A percentile compares a stretch with the other conserved stretches of the same genome.
Evolutionary conservation across 306 rosid species (phyloP).

Genomic region (Elaeagnus macrophylla): DNA sequence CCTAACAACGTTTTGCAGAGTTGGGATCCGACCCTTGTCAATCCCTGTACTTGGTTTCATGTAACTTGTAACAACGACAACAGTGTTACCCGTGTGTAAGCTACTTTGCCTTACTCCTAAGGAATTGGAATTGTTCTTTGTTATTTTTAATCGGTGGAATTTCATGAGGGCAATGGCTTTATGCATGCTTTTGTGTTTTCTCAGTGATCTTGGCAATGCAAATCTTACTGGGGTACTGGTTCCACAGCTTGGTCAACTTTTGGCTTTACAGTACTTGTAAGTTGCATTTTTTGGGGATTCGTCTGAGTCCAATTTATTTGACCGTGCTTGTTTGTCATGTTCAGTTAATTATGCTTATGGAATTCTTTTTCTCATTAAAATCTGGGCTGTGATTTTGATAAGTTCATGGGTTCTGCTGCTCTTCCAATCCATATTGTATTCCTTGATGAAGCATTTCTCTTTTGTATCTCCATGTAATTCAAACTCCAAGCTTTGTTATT

Average conservation of each 20-base stretch:
- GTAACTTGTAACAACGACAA: conserved; percentile 76
- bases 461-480: too few species aligned
- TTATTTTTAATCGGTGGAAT: not conserved
- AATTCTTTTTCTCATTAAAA: not conserved
- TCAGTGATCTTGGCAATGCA: conserved; percentile 98
- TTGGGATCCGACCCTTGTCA: conserved; percentile 89
- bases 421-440: too few species aligned
- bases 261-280: conserved; percentile 85
- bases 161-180: not conserved
- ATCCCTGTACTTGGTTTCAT: conserved; percentile 97
- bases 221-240: conserved; percentile 76
- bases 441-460: too few species aligned
- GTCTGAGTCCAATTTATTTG: not conserved
- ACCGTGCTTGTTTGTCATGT: not conserved
- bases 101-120: conserved; percentile 1
- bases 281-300: conserved; percentile 15
- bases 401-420: too few species aligned
- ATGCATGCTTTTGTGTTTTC: conserved; percentile 18
- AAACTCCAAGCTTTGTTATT: too few species aligned
- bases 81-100: conserved; percentile 95
- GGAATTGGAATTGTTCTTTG: conserved; percentile 3
- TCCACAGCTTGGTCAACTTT: conserved; percentile 62
- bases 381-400: too few species aligned
- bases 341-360: not conserved
- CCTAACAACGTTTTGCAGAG: conserved; percentile 85